Evolutionary conservation across 2,329 filamentous ascomycete species (phyloP), one percentile per base, ranked within the genome.

Genomic region (Cladosporium sp.): DNA sequence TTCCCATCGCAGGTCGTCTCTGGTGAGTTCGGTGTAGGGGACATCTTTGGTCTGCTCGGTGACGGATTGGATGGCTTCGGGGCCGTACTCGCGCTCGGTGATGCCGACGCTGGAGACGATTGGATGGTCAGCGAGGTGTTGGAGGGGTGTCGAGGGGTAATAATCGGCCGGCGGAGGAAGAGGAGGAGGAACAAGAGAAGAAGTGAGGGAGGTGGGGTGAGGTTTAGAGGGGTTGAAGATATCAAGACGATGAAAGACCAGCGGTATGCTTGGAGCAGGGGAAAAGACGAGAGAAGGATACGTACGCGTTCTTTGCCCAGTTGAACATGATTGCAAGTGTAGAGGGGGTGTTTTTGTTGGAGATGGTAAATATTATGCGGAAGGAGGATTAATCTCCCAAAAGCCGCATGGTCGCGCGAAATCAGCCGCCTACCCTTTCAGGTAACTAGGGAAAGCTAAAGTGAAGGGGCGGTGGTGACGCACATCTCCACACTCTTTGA

Each of bases 1-100:
- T 62, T 76, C 73, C 93, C 93, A 98, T 75, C 84, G 86, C 64
- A 95, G 71, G 67, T 94, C 84, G 39, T 90, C 78, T 62, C 83
- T 85, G 57, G 77, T 82, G 61, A 90, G 71, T 68, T 93, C 88
- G 46, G 88, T 91, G 32, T 30, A 50, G 43, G 89, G 85, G 20
- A 80, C 86, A 53, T 80, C 79, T 68, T 85, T 80, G 56, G 87
- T 79, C 73, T 96, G 89, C 63, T 86, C 79, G 57, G 87, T 84
- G 58, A 98, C 89, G 18, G 91, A 85, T 66, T 82, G 85, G 70
- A 97, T 88, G 62, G 91, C 92, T 7, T 83, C 80, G 43, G 92
- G 84, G 58, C 93, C 93, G 70, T 98, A 96, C 72, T 94, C 87
- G 66, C 92, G 92, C 78, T 95, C 87, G 49, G 92, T 97, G 72